Base-by-base conservation (phyloP, 164 flowering plant genomes). In the Annona cherimola region DNA sequence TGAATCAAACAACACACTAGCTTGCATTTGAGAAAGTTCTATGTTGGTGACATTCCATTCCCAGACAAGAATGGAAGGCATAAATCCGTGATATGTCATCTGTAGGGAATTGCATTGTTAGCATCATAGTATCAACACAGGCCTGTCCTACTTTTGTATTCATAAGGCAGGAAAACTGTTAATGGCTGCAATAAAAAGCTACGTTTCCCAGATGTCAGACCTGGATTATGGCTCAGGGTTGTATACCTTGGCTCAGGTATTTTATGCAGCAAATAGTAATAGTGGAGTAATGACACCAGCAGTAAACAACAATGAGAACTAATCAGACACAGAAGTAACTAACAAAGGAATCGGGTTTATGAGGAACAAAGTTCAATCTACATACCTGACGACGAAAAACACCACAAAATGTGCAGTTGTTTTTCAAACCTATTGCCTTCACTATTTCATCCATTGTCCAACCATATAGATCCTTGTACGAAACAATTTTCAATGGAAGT, bases 361-460 rank as follows among this genome's bases (percentile, higher is more conserved):
- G 16, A 39, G 35, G 19, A 61, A 64, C 18, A 42, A 35, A 41
- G n/a, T n/a, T 44, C 7, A 18, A n/a, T 14, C 66, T 42, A 16
- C 61, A 69, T 79, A 93, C 99, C 97, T 95, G 99, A 16, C 98
- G 94, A 18, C 99, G 93, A 66, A 95, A 95, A 59, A 95, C 99
- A 43, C 99, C 99, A 87, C 99, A 95, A 76, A 95, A 95, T 26
- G 99, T 95, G 82, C 99, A 95, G 77, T 95, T 95, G 75, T 95
- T 95, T 88, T 95, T 95, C 46, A 95, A 78, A 64, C 99, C 98
- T 41, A 95, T 95, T 81, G 86, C 84, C 90, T 95, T 93, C 76
- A 95, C 99, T 69, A 95, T 95, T 74, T 93, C 99, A 80, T 95
- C 99, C 99, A 95, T 95, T 39, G 99, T 93, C 99, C 98, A 95